phyloP scores from a whole-genome alignment of 805 yeast genomes.

The Yamadazyma sp. region DNA sequence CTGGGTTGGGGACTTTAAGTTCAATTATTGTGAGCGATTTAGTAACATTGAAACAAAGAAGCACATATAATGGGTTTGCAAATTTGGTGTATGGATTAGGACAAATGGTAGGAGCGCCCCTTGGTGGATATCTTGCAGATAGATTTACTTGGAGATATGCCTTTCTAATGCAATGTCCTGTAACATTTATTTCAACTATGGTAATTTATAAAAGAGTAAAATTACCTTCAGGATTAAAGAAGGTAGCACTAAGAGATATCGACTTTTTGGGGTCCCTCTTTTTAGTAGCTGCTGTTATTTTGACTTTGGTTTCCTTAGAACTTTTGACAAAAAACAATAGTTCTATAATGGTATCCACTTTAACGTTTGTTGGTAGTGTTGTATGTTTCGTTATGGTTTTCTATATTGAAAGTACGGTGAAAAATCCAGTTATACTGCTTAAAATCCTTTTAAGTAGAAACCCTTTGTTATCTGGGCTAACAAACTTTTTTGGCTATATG shows the following conservation, averaged over 20 bases:
- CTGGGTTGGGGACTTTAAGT: conserved; percentile 47
- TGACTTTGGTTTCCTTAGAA: conserved; percentile 48
- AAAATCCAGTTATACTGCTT: conserved; percentile 4
- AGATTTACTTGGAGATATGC: conserved; percentile 48
- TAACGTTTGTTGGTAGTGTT: background rate
- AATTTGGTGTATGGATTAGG: conserved; percentile 50
- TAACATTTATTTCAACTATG: conserved; percentile 39
- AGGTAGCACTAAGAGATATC: conserved; percentile 50
- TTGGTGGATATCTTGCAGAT: conserved; percentile 59
- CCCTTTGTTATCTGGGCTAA: conserved; percentile 3
- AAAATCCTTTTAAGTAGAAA: conserved; percentile 4
- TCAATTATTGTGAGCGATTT: conserved; percentile 55
- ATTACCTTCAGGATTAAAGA: conserved; percentile 49
- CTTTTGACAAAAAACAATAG: background rate
- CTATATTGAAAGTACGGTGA: conserved; percentile 1
- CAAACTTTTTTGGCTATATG: conserved; percentile 7
- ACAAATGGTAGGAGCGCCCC: conserved; percentile 41
- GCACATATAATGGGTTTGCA: conserved; percentile 53
- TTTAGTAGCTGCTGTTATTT: conserved; percentile 53
- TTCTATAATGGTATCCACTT: background rate
- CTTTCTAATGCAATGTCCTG: conserved; percentile 37
- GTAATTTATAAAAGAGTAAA: conserved; percentile 34
- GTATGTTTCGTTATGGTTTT: background rate
- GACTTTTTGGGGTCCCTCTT: conserved; percentile 62
- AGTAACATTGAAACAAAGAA: conserved; percentile 50